Conservation (phyloP, 1,139 yeast genomes). For the Nakaseomyces glabratus region DNA sequence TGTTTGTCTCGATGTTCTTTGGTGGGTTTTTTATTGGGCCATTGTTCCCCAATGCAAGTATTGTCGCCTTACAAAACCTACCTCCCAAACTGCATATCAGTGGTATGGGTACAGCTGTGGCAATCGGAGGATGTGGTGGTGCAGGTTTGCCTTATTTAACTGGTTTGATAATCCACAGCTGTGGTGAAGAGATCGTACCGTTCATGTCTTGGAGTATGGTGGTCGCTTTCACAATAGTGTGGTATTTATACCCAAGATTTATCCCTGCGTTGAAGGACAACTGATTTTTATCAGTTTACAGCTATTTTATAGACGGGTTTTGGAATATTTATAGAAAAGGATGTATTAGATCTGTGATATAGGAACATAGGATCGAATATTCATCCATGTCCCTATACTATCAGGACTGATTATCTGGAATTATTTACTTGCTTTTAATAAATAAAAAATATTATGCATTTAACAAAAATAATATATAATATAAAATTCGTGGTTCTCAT, state of each 20-base stretch:
- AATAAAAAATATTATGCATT: no score
- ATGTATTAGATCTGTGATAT: no score
- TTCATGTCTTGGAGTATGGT: conserved; percentile 26
- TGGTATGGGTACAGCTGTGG: conserved; percentile 69
- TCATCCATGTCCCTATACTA: no score
- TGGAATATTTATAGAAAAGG: no score
- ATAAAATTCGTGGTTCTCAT: no score
- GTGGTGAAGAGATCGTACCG: conserved; percentile 29
- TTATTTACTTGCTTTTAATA: no score
- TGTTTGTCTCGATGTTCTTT: conserved; percentile 35
- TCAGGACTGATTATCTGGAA: no score
- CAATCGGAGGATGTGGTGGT: conserved; percentile 75
- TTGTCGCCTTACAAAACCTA: conserved; percentile 51
- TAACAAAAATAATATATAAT: no score
- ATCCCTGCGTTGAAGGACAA: conserved; percentile 12
- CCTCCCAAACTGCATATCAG: conserved; percentile 55
- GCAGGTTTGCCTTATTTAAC: conserved; percentile 59
- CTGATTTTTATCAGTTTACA: no score
- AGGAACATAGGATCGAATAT: no score
- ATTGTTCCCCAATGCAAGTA: conserved; percentile 65
- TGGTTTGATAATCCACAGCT: conserved; percentile 37
- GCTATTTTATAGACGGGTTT: not conserved
- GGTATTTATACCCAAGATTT: conserved; percentile 30
- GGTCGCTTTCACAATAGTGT: conserved; percentile 24
- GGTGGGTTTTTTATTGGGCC: conserved; percentile 74